Percentiles rank a stretch among this genome's conserved stretches.
These are phyloP conservation scores for Hordeum vulgare DNA, from an alignment of 176 grass and related monocot genomes.

Conservation along the genomic window DNA sequence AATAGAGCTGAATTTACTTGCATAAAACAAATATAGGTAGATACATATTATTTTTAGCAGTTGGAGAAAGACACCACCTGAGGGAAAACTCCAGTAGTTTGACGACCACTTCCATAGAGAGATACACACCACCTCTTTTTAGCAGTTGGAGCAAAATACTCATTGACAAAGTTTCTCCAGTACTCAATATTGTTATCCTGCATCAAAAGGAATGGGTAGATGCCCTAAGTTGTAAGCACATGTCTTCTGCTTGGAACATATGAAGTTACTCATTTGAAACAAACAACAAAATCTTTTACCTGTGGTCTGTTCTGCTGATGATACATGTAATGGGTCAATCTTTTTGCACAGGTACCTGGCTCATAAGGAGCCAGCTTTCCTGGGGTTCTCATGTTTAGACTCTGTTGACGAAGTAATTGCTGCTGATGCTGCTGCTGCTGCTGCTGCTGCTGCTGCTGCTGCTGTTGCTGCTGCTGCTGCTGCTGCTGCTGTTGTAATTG, in stretches of 20 bases:
- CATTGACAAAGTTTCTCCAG: slow-evolving; percentile 94
- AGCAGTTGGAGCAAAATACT: slow-evolving; percentile 89
- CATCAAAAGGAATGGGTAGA: background rate
- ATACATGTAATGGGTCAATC: slow-evolving; percentile 98
- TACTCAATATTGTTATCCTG: slow-evolving; percentile 99
- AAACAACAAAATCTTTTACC: slow-evolving; percentile 27
- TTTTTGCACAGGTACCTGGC: slow-evolving; percentile 85
- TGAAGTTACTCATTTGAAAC: background rate
- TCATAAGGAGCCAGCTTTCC: slow-evolving; percentile 54
- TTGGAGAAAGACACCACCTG: slow-evolving; percentile 22
- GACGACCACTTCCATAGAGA: slow-evolving; percentile 86
- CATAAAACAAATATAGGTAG: background rate
- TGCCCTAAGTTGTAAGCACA: background rate
- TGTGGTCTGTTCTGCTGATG: slow-evolving; percentile 93
- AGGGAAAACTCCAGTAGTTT: slow-evolving; percentile 99
- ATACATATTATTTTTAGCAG: too few species aligned
- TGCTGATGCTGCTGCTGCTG: slow-evolving; percentile 46
- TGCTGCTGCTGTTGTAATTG: slow-evolving; percentile 50
- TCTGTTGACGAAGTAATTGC: slow-evolving; percentile 63
- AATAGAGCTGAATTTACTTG: background rate
- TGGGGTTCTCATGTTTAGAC: slow-evolving; percentile 46
- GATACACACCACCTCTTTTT: slow-evolving; percentile 99
- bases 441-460: too few species aligned
- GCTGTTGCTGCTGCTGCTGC: slow-evolving; percentile 38
- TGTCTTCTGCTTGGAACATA: background rate